Evolutionary conservation across 306 rosid genomes (phyloP).

Genomic region (Macrotyloma uniflorum): DNA sequence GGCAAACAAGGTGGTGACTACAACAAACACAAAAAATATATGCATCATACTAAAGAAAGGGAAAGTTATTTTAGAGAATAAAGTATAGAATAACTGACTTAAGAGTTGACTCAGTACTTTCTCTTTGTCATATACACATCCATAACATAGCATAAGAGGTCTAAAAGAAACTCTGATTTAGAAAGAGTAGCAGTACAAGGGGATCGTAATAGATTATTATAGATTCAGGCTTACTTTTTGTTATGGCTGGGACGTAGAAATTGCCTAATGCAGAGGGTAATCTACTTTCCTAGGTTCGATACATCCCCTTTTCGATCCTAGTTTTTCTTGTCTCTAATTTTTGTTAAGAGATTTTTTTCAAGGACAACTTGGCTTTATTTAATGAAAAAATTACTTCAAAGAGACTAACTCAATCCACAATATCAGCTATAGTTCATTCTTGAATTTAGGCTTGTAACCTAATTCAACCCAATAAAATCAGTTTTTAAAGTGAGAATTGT

Average conservation of each 20-base stretch:
- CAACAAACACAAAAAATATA: conserved; percentile 39
- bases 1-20: conserved; percentile 89
- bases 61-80: neutral
- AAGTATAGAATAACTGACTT: conserved; percentile 7
- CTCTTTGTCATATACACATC: neutral
- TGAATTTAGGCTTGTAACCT: neutral
- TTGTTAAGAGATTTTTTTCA: neutral
- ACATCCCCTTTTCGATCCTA: neutral
- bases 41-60: conserved; percentile 21
- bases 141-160: neutral
- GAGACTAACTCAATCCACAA: neutral
- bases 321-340: neutral
- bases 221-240: neutral
- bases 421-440: neutral
- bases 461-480: neutral
- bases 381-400: neutral
- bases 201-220: neutral
- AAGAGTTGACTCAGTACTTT: conserved; percentile 6
- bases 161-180: neutral
- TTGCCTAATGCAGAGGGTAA: neutral
- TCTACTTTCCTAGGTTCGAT: neutral
- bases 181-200: neutral
- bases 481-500: neutral
- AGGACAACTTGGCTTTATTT: neutral
- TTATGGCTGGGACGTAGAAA: neutral